Evolutionary conservation across 495 filamentous ascomycete genomes (phyloP).

Genomic region (Mycothermus thermophilus): DNA sequence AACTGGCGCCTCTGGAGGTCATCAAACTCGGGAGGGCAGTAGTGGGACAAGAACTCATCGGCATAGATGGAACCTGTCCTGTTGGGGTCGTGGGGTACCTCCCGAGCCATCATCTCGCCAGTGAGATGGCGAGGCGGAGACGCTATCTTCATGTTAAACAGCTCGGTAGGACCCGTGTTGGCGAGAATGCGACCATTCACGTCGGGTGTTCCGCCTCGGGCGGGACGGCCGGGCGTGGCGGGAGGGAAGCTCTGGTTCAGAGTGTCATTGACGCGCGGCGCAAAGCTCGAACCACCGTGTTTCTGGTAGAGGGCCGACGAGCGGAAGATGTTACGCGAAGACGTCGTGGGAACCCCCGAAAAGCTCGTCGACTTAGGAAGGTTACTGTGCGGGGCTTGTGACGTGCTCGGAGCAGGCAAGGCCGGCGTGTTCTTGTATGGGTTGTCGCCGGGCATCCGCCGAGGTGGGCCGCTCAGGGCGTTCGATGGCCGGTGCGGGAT

Average conservation of each 20-base stretch:
- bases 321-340: conserved; percentile 27
- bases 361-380: conserved; percentile 13
- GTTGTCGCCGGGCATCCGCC: conserved; percentile 23
- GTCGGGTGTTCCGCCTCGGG: conserved; percentile 16
- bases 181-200: conserved; percentile 22
- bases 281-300: conserved; percentile 21
- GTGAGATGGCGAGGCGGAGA: conserved; percentile 31
- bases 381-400: conserved; percentile 9
- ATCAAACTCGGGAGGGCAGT: conserved; percentile 34
- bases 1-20: conserved; percentile 37
- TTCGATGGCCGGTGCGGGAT: conserved; percentile 11
- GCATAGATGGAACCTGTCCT: conserved; percentile 33
- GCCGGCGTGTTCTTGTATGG: conserved; percentile 14
- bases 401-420: conserved; percentile 8
- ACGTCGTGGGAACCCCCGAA: conserved; percentile 13
- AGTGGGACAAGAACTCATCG: conserved; percentile 34
- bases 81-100: conserved; percentile 29
- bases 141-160: conserved; percentile 35
- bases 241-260: conserved; percentile 25
- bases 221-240: conserved; percentile 16
- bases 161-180: conserved; percentile 24
- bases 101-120: conserved; percentile 31
- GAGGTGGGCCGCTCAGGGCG: conserved; percentile 3
- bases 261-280: conserved; percentile 19
- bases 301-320: conserved; percentile 22